Percentiles rank a stretch among this genome's conserved stretches.
These are phyloP conservation scores for Globisporangium middletonii DNA, from an alignment of 352 stramenopile genomes.

Conservation along the genomic window DNA sequence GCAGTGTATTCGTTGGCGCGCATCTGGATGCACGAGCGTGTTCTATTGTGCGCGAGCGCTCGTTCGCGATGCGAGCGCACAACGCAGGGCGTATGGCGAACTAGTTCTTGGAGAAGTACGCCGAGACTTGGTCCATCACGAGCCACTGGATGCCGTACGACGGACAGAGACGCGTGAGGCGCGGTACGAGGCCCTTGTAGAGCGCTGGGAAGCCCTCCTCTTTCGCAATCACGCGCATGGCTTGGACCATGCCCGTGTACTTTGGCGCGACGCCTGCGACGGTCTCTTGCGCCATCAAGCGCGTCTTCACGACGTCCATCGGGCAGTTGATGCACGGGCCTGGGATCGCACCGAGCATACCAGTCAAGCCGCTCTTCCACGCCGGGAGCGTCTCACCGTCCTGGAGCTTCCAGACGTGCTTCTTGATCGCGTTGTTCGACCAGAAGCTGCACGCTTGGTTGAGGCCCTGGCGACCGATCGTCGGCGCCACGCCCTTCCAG, in stretches of 20 bases:
- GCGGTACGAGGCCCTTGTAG: slow-evolving; percentile 97
- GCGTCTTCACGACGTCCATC: slow-evolving; percentile 97
- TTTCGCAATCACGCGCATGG: slow-evolving; percentile 87
- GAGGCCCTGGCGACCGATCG: slow-evolving; percentile 95
- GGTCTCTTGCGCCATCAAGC: slow-evolving; percentile 90
- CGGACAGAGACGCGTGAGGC: slow-evolving; percentile 88
- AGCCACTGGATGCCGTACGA: slow-evolving; percentile 87
- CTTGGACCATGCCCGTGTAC: slow-evolving; percentile 93
- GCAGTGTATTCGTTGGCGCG: too few relatives aligned
- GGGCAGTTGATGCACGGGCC: slow-evolving; percentile 88
- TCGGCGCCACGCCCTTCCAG: slow-evolving; percentile 95
- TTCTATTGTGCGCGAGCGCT: too few relatives aligned
- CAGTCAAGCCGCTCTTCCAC: slow-evolving; percentile 94
- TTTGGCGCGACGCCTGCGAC: slow-evolving; percentile 83
- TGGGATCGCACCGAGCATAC: slow-evolving; percentile 84
- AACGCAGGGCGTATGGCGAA: too few relatives aligned
- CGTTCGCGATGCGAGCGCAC: neutral
- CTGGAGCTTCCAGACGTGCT: slow-evolving; percentile 77
- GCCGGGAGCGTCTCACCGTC: slow-evolving; percentile 85
- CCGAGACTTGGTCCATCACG: slow-evolving; percentile 80
- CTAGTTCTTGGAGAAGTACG: slow-evolving; percentile 55
- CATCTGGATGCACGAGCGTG: too few relatives aligned
- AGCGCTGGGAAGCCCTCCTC: slow-evolving; percentile 93
- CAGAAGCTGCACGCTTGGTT: slow-evolving; percentile 99
- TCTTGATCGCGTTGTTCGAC: slow-evolving; percentile 93